Evolutionary conservation across 2,329 filamentous ascomycete genomes (phyloP), one percentile per base, ranked within the genome.

Genomic region (Aspergillus awamori): DNA sequence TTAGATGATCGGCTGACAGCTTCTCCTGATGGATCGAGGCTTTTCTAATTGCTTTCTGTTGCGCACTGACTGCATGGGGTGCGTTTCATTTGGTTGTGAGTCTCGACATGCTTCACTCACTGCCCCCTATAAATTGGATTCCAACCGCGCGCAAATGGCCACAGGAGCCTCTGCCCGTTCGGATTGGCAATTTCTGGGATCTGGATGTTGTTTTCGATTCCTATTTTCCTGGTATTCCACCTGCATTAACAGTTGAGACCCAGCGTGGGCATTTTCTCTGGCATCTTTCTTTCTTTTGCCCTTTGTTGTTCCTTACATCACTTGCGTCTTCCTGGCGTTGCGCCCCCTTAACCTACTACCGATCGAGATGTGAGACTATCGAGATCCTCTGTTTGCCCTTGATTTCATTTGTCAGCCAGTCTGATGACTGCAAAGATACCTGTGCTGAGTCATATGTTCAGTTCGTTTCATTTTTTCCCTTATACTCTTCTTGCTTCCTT

Each of bases 401-500:
- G 58, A 57, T 57, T 60, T 53, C 62, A 26, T 59, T 65, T 61
- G 55, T 52, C 62, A 59, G 63, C 66, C 66, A 65, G 65, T 64
- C 68, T 64, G 64, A 67, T 67, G 72, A 69, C 69, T 71, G 69
- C 65, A 61, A 73, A 70, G 72, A 74, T 73, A 74, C 68, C 72
- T 72, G 66, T 70, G 68, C 69, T 67, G 65, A 69, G 66, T 73
- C 65, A 60, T 57, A 66, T 38, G 54, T 64, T 63, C 58, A 30
- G 45, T 66, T 63, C 57, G 65, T 54, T 61, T 62, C 54, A 51
- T 55, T 53, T 36, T 30, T 30, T 30, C 8, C 54, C 45, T 54
- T 55, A 30, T 8, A 52, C 53, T 62, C 43, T 61, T 61, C 41
- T 60, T 61, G 55, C 57, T 62, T 55, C 36, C 47, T 65, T 60